These are phyloP conservation scores for Ascocoryne sarcoides DNA, from an alignment of 2,329 filamentous ascomycete genomes.

Conservation along the genomic window DNA sequence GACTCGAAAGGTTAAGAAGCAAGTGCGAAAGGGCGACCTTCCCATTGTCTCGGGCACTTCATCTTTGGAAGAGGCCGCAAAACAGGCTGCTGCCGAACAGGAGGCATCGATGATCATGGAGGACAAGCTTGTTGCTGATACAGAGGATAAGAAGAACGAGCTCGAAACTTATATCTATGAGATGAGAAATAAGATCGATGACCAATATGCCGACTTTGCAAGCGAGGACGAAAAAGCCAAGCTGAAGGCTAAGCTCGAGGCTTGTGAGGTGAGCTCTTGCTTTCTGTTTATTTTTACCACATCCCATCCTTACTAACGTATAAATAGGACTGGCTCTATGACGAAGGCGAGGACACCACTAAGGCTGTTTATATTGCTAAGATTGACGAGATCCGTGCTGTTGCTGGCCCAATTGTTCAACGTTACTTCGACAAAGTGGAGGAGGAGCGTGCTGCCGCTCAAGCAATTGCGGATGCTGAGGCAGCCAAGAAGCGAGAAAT, in stretches of 20 bases:
- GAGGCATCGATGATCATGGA: slow-evolving; percentile 92
- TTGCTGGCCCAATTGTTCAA: slow-evolving; percentile 86
- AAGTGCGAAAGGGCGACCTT: slow-evolving; percentile 93
- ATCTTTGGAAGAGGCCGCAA: slow-evolving; percentile 62
- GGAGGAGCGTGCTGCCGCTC: slow-evolving; percentile 68
- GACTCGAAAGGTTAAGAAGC: slow-evolving; percentile 98
- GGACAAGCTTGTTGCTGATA: slow-evolving; percentile 96
- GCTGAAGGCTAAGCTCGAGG: slow-evolving; percentile 73
- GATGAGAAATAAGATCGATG: slow-evolving; percentile 88
- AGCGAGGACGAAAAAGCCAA: slow-evolving; percentile 88
- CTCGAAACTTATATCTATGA: slow-evolving; percentile 98
- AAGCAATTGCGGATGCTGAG: slow-evolving; percentile 52
- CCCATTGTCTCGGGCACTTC: slow-evolving; percentile 77
- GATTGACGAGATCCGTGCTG: slow-evolving; percentile 86
- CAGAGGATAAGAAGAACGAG: slow-evolving; percentile 99
- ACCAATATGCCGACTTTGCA: slow-evolving; percentile 80
- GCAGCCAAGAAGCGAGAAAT: slow-evolving; percentile 32
- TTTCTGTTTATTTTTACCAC: not conserved
- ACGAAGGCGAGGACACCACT: slow-evolving; percentile 88
- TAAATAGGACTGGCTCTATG: slow-evolving; percentile 89
- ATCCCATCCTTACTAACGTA: slow-evolving; percentile 15
- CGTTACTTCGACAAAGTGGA: slow-evolving; percentile 94
- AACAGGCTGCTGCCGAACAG: slow-evolving; percentile 64
- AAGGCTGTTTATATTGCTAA: slow-evolving; percentile 93
- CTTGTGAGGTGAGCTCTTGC: slow-evolving; percentile 66